These are phyloP conservation scores for Microcyclospora pomicola DNA, from an alignment of 2,329 filamentous ascomycete genomes.

Conservation along the genomic window DNA sequence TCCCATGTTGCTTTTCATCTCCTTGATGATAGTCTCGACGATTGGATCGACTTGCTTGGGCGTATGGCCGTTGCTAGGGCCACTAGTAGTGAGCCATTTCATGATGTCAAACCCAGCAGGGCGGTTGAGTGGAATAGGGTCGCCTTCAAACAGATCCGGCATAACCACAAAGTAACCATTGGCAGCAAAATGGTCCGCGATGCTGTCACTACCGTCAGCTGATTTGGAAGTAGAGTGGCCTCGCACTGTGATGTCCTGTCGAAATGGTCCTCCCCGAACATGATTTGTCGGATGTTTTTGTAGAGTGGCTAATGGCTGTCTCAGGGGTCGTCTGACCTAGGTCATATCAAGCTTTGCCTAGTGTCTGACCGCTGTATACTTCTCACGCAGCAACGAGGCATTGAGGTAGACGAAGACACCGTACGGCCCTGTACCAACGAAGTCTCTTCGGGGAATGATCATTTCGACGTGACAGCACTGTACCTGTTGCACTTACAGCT, in stretches of 20 bases:
- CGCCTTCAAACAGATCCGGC: constrained; percentile 57
- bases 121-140: constrained; percentile 44
- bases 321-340: no score
- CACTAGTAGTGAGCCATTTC: constrained; percentile 31
- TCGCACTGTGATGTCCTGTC: no score
- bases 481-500: constrained; percentile 23
- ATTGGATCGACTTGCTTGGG: constrained; percentile 38
- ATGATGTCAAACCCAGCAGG: constrained; percentile 35
- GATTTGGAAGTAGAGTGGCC: no score
- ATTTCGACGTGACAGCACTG: constrained; percentile 33
- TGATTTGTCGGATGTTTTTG: no score
- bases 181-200: constrained; percentile 62
- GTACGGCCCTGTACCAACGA: no score
- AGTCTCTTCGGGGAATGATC: no score
- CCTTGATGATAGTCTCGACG: constrained; percentile 32
- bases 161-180: constrained; percentile 58
- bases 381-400: no score
- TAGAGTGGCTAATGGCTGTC: no score
- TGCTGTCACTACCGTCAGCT: constrained; percentile 16
- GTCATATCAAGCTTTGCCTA: no score
- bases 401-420: no score
- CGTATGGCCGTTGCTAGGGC: constrained; percentile 25
- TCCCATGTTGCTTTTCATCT: constrained; percentile 36
- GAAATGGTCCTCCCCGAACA: constrained; percentile 40
- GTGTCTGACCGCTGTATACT: no score